phyloP scores from a whole-genome alignment of 1,139 yeast species.

The Hanseniaspora sp. region DNA sequence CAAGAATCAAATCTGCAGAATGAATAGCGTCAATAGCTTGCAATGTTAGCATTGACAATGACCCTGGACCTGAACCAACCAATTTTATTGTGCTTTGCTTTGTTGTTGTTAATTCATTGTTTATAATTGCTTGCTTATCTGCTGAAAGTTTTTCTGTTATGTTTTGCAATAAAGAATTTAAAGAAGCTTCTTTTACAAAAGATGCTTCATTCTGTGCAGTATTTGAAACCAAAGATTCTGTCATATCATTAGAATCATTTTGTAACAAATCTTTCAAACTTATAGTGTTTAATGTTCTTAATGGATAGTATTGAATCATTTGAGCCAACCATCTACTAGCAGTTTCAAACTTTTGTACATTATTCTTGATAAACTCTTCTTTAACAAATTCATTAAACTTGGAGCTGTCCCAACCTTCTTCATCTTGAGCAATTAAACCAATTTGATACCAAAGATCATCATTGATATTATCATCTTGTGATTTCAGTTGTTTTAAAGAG shows the following conservation, averaged over 20 bases:
- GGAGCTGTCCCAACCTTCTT: conserved; percentile 53
- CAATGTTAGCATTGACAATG: conserved; percentile 65
- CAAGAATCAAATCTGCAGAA: conserved; percentile 70
- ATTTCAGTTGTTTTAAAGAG: conserved; percentile 44
- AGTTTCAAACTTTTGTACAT: conserved; percentile 40
- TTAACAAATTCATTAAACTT: conserved; percentile 51
- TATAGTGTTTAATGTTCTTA: conserved; percentile 43
- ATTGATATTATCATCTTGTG: conserved; percentile 25
- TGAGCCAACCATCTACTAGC: conserved; percentile 73
- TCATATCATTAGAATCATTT: conserved; percentile 12
- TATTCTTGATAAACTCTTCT: conserved; percentile 32
- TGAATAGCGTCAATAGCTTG: conserved; percentile 78
- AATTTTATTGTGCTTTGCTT: conserved; percentile 26
- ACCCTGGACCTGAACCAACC: conserved; percentile 93
- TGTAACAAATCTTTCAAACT: conserved; percentile 23
- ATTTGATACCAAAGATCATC: conserved; percentile 16
- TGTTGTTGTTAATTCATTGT: neutral
- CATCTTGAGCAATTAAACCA: conserved; percentile 48
- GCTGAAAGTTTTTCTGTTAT: neutral
- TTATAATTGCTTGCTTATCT: neutral
- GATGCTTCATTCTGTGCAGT: neutral
- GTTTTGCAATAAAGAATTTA: neutral
- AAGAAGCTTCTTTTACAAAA: neutral
- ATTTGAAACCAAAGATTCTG: neutral
- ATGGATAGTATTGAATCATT: conserved; percentile 82